phyloP scores from a whole-genome alignment of 78 protist genomes.

The Dictyostelium citrinum region DNA sequence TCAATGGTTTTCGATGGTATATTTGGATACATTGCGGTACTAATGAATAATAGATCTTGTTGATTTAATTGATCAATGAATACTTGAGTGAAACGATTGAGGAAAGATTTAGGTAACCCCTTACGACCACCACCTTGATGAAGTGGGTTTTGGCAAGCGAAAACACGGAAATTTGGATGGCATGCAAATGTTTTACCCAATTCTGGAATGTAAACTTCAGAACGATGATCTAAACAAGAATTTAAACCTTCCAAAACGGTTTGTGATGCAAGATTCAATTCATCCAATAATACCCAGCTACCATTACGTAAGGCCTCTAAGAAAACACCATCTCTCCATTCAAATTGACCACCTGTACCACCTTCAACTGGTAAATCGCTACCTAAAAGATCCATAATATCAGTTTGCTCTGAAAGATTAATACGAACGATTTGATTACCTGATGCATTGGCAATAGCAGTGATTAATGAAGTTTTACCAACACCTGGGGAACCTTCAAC shows the following conservation, averaged over 20 bases:
- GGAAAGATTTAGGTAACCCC: constrained; percentile 98
- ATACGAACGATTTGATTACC: constrained; percentile 94
- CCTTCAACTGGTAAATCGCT: constrained; percentile 96
- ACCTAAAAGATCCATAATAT: constrained; percentile 99
- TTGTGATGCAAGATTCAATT: constrained; percentile 99
- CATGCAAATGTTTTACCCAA: constrained; percentile 87
- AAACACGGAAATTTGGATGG: constrained; percentile 90
- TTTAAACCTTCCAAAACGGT: constrained; percentile 99
- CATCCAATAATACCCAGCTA: constrained; percentile 99
- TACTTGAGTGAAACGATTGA: constrained; percentile 98
- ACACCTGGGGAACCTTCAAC: constrained; percentile 97
- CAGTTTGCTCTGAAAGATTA: constrained; percentile 99
- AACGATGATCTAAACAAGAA: constrained; percentile 98
- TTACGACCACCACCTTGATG: constrained; percentile 99
- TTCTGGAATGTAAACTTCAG: constrained; percentile 96
- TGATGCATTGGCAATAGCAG: constrained; percentile 90
- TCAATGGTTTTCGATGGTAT: not conserved
- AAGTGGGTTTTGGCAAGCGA: constrained; percentile 98
- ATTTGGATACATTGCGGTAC: constrained; percentile 57
- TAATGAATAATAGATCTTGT: constrained; percentile 87
- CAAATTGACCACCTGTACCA: constrained; percentile 93
- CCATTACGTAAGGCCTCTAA: constrained; percentile 92
- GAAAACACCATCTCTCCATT: constrained; percentile 97
- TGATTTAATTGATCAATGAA: constrained; percentile 82
- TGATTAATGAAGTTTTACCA: constrained; percentile 98